Base-by-base conservation (phyloP, 2,329 filamentous ascomycete genomes). In the Zymoseptoria pseudotritici region DNA sequence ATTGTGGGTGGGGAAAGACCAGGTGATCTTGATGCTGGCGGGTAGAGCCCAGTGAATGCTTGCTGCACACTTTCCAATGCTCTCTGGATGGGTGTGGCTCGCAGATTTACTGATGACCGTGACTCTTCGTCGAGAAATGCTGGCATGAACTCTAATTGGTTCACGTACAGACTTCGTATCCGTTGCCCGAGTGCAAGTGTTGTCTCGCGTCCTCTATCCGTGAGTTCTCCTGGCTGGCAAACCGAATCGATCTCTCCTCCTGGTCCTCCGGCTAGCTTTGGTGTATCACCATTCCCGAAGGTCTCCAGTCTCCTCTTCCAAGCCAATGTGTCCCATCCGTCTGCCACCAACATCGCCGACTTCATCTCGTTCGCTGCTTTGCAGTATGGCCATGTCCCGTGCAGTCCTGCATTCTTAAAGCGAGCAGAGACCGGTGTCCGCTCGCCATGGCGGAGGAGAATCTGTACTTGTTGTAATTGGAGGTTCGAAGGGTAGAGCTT, bases 391-490 rank as follows among this genome's bases (percentile, higher is more conserved):
- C 94, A 99, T 75, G 86, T 81, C 80, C 65, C 52, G 42, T 58
- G 61, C 42, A 67, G 58, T 57, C 72, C 66, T 62, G 69, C 61
- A 77, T 93, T 94, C 71, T 89, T 84, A 74, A 99, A 97, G 49
- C 94, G 88, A n/a, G 89, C 82, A 60, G 86, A 89, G 26, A 97
- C 89, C 26, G 93, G 93, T 7, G 88, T 93, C 60, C 93, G 87
- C 78, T 88, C 86, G 60, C 73, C 73, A 62, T 74, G 73, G 21
- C 73, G 67, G 19, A 74, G 69, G n/a, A 86, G 82, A 68, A 97
- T 82, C 78, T 99, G 94, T 55, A 97, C 94, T 61, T 94, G 85
- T 73, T 94, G 89, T 42, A 99, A 84, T 73, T 93, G 83, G 61
- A 99, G 81, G 52, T 83, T 80, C 58, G 85, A 77, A 0, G 94